Evolutionary conservation across 2,329 filamentous ascomycete species (phyloP).

Genomic region (Erysiphe pulchra): DNA sequence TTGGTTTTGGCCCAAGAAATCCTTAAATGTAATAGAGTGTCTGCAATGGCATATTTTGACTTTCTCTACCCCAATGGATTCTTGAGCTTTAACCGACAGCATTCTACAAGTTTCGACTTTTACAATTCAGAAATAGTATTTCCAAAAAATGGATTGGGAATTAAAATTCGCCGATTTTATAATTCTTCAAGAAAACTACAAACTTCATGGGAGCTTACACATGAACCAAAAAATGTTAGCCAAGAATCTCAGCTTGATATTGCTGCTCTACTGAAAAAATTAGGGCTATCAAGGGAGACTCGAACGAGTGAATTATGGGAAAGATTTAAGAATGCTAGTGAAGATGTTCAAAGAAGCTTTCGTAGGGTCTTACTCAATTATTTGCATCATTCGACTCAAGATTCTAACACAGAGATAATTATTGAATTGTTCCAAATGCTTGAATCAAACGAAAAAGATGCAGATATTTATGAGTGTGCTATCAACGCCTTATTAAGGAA

Average conservation of each 20-base stretch:
- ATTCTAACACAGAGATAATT: constrained; percentile 17
- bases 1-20: constrained; percentile 25
- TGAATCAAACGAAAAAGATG: constrained; percentile 13
- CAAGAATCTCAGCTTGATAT: no score
- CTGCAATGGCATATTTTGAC: no score
- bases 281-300: constrained; percentile 4
- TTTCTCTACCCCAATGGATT: no score
- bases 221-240: no score
- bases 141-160: no score
- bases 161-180: no score
- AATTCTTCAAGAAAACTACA: no score
- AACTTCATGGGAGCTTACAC: no score
- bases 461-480: constrained; percentile 19
- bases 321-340: constrained; percentile 12
- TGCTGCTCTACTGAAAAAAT: constrained; percentile 2
- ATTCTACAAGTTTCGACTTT: no score
- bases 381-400: constrained; percentile 15
- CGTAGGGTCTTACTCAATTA: constrained; percentile 13
- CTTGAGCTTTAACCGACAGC: no score
- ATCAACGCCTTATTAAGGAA: constrained; percentile 19
- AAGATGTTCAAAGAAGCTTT: constrained; percentile 5
- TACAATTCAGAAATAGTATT: no score
- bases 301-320: constrained; percentile 18
- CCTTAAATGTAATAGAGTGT: no score
- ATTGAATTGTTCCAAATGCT: constrained; percentile 19